Percentiles rank a stretch among this genome's conserved stretches.
Evolutionary conservation across 257 asterid species (phyloP).

Genomic region (Rhazya stricta): DNA sequence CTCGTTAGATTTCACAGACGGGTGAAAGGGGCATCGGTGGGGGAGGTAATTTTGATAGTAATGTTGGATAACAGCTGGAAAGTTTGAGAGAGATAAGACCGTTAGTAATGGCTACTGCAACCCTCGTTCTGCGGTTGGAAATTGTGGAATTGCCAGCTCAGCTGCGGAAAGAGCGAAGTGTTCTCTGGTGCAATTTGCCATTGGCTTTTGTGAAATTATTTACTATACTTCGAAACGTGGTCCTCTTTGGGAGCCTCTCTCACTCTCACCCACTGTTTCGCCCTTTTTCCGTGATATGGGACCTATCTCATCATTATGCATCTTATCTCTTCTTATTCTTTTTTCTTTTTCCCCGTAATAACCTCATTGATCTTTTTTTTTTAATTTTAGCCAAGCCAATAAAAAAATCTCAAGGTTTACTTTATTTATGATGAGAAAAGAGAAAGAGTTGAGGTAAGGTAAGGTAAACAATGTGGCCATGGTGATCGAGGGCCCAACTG

Average conservation of each 20-base stretch:
- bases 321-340: background rate
- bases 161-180: background rate
- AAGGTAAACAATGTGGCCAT: no score
- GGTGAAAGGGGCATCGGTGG: background rate
- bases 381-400: no score
- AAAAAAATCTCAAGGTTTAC: no score
- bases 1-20: no score
- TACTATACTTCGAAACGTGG: background rate
- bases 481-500: no score
- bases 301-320: background rate
- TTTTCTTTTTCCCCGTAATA: background rate
- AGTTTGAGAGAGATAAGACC: constrained; percentile 30
- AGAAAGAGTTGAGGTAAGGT: no score
- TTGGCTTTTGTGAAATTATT: background rate
- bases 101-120: constrained; percentile 18
- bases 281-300: constrained; percentile 1
- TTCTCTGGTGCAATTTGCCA: background rate
- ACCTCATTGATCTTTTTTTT: no score
- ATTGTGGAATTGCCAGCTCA: constrained; percentile 33
- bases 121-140: constrained; percentile 38
- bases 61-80: constrained; percentile 63
- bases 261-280: background rate
- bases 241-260: background rate
- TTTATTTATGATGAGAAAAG: no score
- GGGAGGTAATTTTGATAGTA: background rate